Evolutionary conservation across 768 basidiomycete genomes (phyloP), one percentile per base, ranked within the genome.

Genomic region (Xerocomellus intermedius): DNA sequence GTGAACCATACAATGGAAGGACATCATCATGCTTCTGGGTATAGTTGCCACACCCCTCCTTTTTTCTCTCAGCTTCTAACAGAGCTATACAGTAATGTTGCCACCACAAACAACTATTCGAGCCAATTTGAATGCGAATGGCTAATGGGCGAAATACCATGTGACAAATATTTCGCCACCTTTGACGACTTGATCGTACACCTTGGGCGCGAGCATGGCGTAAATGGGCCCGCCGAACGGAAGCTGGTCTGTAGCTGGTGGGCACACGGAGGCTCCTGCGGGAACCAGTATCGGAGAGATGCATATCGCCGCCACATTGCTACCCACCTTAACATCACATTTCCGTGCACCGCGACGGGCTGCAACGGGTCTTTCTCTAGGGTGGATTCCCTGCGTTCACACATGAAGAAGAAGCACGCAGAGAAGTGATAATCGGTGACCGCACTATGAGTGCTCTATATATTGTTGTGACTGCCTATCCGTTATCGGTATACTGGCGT

Each of bases 271-370:
- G 37, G 37, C 1, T 12, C 8, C 5, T 60, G 56, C 12, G 44
- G 30, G 0, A 21, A 46, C 0, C 9, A 21, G 12, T 38, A 48
- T 16, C 44, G 37, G 16, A 35, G 59, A 30, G 38, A 48, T 5
- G 30, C 32, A 2, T 48, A 58, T 50, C 36, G 47, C 4, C 58
- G 44, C 3, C 53, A 62, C 26, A 41, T 48, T 5, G 22, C 17
- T 5, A 21, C 8, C 8, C 57, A 58, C 19, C 36, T 35, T 16
- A 7, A 26, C 0, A 0, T 24, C 30, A 45, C 41, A 2, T 19
- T 51, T n/a, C 19, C 7, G 17, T 54, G 57, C 24, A 22, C 12
- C 0, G 36, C n/a, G 36, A 8, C 28, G 1, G 10, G 13, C 9
- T 54, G 39, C n/a, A 19, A 19, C 19, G 51, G 30, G 33, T 8